Base-by-base conservation (phyloP, 2,329 filamentous ascomycete genomes). In the Talaromyces islandicus region DNA sequence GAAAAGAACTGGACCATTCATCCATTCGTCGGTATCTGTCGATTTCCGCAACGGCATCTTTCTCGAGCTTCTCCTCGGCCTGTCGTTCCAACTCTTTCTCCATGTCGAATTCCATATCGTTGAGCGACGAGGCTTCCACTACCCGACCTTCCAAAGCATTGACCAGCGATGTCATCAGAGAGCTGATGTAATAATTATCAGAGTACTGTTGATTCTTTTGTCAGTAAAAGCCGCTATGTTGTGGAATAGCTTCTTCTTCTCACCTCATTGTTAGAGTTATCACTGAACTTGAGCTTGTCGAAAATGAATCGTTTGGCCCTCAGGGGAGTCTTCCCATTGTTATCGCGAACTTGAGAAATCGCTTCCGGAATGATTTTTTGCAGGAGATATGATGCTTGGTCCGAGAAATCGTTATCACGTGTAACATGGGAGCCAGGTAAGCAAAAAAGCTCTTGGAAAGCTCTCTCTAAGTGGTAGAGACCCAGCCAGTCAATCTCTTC, bases 251-350 rank as follows among this genome's bases (percentile, higher is more conserved):
- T n/a, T n/a, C n/a, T 27, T 12, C n/a, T 50, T 59, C 71, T 68
- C 70, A 80, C 78, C 68, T 79, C 79, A 67, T 99, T 99, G 62
- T 90, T 88, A 2, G 89, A 88, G 70, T 99, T 99, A 75, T 99
- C 92, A 70, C 99, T 99, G 77, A 92, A 93, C 54, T 90, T 88
- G 35, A 99, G 80, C 70, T 95, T 90, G 66, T 97, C 92, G 24
- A 96, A 84, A 54, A 99, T 84, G 72, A 97, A 96, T 43, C 85
- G 84, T 60, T 92, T 90, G 5, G 91, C 91, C 57, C 87, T 81
- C 69, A 88, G 81, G 0, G 93, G 92, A 58, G 92, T 92, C 67
- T 86, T 88, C 41, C 91, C 90, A 58, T 87, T 83, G 43, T 80
- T 79, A 68, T 93, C 88, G 56, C 91, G 86, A 54, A 97, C 85